A percentile compares a stretch with the other conserved stretches of the same genome.
Evolutionary conservation across 2,329 filamentous ascomycete species (phyloP).

Genomic region (Stagonosporopsis cucurbitacearum): DNA sequence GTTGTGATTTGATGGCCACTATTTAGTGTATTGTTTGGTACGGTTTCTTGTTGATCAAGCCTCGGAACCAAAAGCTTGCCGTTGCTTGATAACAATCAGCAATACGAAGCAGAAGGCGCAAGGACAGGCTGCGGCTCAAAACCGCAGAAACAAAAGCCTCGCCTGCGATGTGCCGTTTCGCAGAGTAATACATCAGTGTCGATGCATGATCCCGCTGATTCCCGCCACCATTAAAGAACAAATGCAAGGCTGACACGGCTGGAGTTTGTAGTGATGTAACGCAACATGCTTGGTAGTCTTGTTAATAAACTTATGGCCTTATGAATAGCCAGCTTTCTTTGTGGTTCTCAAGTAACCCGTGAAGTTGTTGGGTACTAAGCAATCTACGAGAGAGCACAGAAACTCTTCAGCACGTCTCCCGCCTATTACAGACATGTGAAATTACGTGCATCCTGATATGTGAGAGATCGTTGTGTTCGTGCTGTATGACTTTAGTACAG

Average conservation of each 20-base stretch:
- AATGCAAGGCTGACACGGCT: background rate
- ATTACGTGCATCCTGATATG: background rate
- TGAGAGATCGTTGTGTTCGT: background rate
- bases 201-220: background rate
- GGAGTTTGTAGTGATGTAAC: background rate
- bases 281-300: background rate
- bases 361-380: background rate
- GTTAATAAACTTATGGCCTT: background rate
- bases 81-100: background rate
- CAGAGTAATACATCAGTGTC: background rate
- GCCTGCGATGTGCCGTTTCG: background rate
- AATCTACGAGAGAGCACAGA: too few relatives aligned
- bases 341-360: background rate
- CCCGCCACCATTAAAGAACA: background rate
- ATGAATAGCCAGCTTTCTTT: too few relatives aligned
- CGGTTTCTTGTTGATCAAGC: constrained; percentile 5
- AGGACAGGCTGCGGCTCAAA: background rate
- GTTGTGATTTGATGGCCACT: constrained; percentile 2
- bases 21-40: background rate
- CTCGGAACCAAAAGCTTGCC: constrained; percentile 12
- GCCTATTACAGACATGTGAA: background rate
- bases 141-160: background rate
- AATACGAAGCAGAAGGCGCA: background rate
- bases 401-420: too few relatives aligned
- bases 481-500: background rate